Base-by-base conservation (phyloP, 306 rosid species). In the Trifolium fragiferum region DNA sequence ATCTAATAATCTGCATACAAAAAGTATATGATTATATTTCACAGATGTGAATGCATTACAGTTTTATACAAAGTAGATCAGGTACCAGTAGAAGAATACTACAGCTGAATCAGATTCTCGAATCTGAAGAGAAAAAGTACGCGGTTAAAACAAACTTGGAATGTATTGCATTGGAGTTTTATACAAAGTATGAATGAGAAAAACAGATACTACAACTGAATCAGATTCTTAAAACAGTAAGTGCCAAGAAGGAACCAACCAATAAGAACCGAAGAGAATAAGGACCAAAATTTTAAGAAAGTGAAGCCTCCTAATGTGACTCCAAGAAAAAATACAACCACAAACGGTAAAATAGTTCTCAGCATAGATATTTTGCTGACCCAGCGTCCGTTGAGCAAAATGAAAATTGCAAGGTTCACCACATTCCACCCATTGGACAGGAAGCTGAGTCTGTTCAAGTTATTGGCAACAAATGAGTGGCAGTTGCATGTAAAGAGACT, bases 161-260 rank as follows among this genome's bases (percentile, higher is more conserved):
- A 70, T 71, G 80, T 60, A 67, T 30, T 72, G 55, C 66, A 12
- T 19, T 66, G 43, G 59, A 13, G 60, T 68, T 72, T 73, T 73
- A 75, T 72, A 83, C 82, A 65, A 75, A 57, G 59, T 63, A 46
- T 63, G 41, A 37, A 14, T 13, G 33, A 8, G 57, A 49, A 76
- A 70, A 65, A 23, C 25, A 33, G 73, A 77, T 50, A 76, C 84
- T 92, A 94, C 96, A 94, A 80, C 46, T 88, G 94, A 79, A 92
- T 87, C 84, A 85, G 81, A 66, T 81, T 78, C 86, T 88, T 92
- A 84, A 92, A 90, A 84, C 87, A 85, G 47, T 92, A 92, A 7
- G 98, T 90, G 47, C 96, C 97, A 21, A 95, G 84, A 59, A 92
- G 68, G 87, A 90, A 94, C 99, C 99, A 94, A 66, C 97, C 96